Base-by-base conservation (phyloP, 805 yeast genomes). In the Yamadazyma kitorensis region DNA sequence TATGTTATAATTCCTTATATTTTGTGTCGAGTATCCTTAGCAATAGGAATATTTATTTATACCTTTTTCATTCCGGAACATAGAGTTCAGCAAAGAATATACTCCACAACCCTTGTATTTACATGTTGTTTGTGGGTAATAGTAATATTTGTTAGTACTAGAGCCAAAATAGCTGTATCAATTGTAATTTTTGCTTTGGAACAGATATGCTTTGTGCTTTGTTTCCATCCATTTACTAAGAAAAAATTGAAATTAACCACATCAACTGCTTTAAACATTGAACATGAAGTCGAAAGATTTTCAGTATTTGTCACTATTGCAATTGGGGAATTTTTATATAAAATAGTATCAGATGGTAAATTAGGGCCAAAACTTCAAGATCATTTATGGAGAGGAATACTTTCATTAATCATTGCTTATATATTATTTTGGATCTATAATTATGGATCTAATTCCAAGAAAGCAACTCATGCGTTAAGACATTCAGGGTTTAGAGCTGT, bases 281-380 rank as follows among this genome's bases (percentile, higher is more conserved):
- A 78, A 43, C 85, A 80, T 48, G 83, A 78, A 48, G 80, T 76
- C 17, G 86, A 80, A 47, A 52, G 86, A 36, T 67, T 63, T 45
- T 66, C 72, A 2, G 75, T 79, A 0, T 80, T 80, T 47, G 78
- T 65, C 34, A 69, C 78, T 43, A 78, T 80, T 53, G 83, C 82
- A 4, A 65, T 80, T 41, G 86, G 86, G 22, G 85, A 79, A 43
- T 79, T 76, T 43, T 54, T 78, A 10, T 76, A 71, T 46, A 71
- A 68, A 25, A 58, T 74, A 6, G 81, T 76, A 6, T 72, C 78
- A 2, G 52, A 54, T 0, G 57, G 64, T n/a, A 72, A 77, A 0
- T 61, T 76, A 25, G 74, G 70, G 1, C 36, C 49, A 2, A 81
- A 82, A 0, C 59, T 76, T 40, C 57, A 62, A 28, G 44, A 44